A percentile compares a stretch with the other conserved stretches of the same genome.
Evolutionary conservation across 176 grass and related monocot genomes (phyloP).

Genomic region (Zoysia japonica): DNA sequence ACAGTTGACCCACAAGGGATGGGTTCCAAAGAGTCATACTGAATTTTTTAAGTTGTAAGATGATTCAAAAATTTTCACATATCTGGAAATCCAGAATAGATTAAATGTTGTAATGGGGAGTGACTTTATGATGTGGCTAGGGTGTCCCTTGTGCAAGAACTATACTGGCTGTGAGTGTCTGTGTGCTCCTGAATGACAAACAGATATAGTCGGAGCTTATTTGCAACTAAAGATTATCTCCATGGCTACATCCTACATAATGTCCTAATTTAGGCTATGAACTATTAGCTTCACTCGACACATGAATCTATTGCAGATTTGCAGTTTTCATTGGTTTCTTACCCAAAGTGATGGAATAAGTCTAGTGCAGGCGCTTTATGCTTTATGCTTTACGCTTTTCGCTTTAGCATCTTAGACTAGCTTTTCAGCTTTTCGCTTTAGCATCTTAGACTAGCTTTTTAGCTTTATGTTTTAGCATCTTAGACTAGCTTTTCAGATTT

Average conservation of each 20-base stretch:
- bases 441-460: too few relatives aligned
- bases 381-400: too few relatives aligned
- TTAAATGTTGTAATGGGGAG: conserved; percentile 3
- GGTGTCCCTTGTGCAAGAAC: conserved; percentile 12
- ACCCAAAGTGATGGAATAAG: too few relatives aligned
- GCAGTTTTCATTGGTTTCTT: neutral
- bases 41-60: neutral
- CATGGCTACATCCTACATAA: neutral
- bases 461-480: too few relatives aligned
- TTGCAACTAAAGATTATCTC: conserved; percentile 4
- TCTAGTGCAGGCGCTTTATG: too few relatives aligned
- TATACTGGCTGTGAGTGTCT: neutral
- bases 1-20: neutral
- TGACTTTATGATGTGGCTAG: neutral
- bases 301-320: neutral
- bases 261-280: neutral
- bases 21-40: neutral
- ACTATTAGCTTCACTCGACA: neutral
- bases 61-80: neutral
- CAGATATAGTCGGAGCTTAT: neutral
- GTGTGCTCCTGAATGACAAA: neutral
- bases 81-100: neutral
- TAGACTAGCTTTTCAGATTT: too few relatives aligned
- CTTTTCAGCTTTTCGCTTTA: too few relatives aligned
- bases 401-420: too few relatives aligned